Conservation (phyloP, 2,329 filamentous ascomycete species). For the Monilinia aucupariae region DNA sequence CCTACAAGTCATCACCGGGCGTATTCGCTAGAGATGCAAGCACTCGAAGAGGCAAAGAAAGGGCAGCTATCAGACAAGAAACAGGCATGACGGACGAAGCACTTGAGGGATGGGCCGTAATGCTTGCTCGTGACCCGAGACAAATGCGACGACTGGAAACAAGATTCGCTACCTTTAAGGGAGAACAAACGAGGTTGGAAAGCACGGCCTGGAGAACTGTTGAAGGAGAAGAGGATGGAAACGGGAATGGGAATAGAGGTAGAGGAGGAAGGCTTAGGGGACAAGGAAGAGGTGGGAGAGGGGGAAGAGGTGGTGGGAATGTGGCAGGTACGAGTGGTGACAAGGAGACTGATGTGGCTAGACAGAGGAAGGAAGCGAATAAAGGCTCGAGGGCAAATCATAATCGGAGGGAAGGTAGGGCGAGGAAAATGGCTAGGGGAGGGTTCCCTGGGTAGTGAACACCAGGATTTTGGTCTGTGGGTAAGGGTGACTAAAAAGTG, state of each 20-base stretch:
- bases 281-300: slow-evolving; percentile 44
- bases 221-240: slow-evolving; percentile 44
- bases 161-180: slow-evolving; percentile 60
- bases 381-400: slow-evolving; percentile 83
- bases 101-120: slow-evolving; percentile 89
- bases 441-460: slow-evolving; percentile 36
- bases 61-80: slow-evolving; percentile 62
- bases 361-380: slow-evolving; percentile 73
- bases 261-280: slow-evolving; percentile 43
- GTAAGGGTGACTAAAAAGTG: neutral
- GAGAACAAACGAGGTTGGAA: slow-evolving; percentile 59
- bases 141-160: slow-evolving; percentile 65
- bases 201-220: slow-evolving; percentile 60
- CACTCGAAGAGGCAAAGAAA: slow-evolving; percentile 58
- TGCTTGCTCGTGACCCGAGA: slow-evolving; percentile 69
- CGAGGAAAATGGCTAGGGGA: slow-evolving; percentile 59
- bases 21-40: slow-evolving; percentile 67
- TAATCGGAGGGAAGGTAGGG: slow-evolving; percentile 67
- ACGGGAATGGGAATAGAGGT: slow-evolving; percentile 33
- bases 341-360: slow-evolving; percentile 64
- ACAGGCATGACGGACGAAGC: slow-evolving; percentile 90
- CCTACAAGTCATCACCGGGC: slow-evolving; percentile 59
- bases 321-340: slow-evolving; percentile 62
- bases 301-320: slow-evolving; percentile 51
- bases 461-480: neutral